Evolutionary conservation across 441 rosid species (phyloP).

Genomic region (Biscutella laevigata): DNA sequence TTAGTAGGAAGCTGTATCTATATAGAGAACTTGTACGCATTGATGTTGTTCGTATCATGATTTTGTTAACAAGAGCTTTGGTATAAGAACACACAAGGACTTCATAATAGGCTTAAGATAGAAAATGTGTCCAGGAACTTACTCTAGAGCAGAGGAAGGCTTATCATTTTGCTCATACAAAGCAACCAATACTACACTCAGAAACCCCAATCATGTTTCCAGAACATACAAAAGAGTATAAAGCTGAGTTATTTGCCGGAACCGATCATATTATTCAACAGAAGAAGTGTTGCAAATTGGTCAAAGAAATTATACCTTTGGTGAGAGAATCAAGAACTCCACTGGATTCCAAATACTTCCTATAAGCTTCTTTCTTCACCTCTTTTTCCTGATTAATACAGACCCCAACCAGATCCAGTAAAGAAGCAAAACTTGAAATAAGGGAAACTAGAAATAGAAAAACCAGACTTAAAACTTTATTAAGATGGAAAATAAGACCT

Average conservation of each 20-base stretch:
- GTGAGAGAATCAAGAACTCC: conserved; percentile 87
- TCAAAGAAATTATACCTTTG: conserved; percentile 36
- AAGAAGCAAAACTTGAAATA: too few relatives aligned
- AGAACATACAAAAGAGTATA: neutral
- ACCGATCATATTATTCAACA: neutral
- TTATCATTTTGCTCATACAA: conserved; percentile 87
- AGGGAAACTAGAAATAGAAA: too few relatives aligned
- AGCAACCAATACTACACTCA: conserved; percentile 55
- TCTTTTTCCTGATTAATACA: conserved; percentile 61
- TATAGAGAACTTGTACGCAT: neutral
- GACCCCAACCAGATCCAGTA: too few relatives aligned
- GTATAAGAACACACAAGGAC: neutral
- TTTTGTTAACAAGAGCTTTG: neutral
- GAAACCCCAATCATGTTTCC: neutral
- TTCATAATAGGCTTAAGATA: neutral
- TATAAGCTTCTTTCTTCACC: conserved; percentile 78
- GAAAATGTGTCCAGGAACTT: conserved; percentile 28
- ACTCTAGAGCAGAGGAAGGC: conserved; percentile 89
- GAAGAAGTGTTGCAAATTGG: neutral
- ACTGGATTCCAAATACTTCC: conserved; percentile 76
- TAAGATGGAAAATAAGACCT: too few relatives aligned
- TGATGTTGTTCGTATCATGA: neutral
- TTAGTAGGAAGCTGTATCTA: neutral
- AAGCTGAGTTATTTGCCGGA: neutral
- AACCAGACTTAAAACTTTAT: too few relatives aligned